Base-by-base conservation (phyloP, 1,139 yeast species). In the Geotrichum europaeum region DNA sequence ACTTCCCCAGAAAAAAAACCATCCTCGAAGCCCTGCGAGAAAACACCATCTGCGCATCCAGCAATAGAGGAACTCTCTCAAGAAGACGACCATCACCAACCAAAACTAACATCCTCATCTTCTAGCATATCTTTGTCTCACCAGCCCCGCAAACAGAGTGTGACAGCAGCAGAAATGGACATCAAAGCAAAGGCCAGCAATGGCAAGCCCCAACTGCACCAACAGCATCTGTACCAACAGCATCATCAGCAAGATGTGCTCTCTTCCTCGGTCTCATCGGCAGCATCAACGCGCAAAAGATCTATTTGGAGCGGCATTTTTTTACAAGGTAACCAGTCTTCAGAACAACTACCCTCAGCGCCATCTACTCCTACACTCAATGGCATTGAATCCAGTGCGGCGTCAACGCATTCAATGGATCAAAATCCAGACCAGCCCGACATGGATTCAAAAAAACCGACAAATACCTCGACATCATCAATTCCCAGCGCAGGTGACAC, bases 71-170 rank as follows among this genome's bases (percentile, higher is more conserved):
- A 45, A 28, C 45, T 54, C 51, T 3, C 25, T 13, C 45, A 54
- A 6, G 25, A 25, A 43, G 24, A 20, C 32, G 15, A 15, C 9
- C 55, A 20, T 5, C 55, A 34, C 12, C 47, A 24, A 4, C 57
- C 57, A 3, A 54, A 54, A 22, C 22, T 47, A 54, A 34, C 47
- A 6, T 43, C 45, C 2, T 54, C 57, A 18, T 51, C 47, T 13
- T 28, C 51, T 13, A 54, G 57, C 36, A 45, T 54, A n/a, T 43
- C 56, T 7, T 54, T 51, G 13, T 28, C 13, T 12, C 53, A 25
- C 13, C 55, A 15, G 1, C 30, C 24, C 18, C 49, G 32, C 20
- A 51, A 51, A 4, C 50, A 40, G 24, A 32, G 25, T 24, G 15
- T 22, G n/a, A 40, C 36, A 25, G 24, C 6, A 51, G 45, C 24